Base-by-base conservation (phyloP, 257 asterid species). In the Nicotiana obtusifolia region DNA sequence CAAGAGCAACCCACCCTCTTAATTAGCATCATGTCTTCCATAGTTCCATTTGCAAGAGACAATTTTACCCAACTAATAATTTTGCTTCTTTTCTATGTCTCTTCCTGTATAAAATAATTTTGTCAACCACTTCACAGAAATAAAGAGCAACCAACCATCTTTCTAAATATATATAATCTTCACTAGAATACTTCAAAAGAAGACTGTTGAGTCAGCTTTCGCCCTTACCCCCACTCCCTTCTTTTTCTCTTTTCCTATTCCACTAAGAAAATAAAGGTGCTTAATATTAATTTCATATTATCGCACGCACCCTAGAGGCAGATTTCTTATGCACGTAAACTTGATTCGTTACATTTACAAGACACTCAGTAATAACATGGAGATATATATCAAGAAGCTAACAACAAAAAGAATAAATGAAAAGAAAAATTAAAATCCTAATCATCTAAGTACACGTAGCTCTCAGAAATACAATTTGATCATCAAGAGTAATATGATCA, bases 401-500 rank as follows among this genome's bases (percentile, higher is more conserved):
- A 64, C 35, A 9, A 20, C 19, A 64, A 73, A 3, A 47, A 69
- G 10, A 47, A 73, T 47, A 47, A 47, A 3, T 6, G 7, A 26
- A 22, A 3, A 14, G 13, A 47, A 41, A 13, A 20, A 1, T 2
- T 6, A 20, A 11, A 3, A 9, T 20, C 26, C 44, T 75, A 75
- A 22, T 47, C 6, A 47, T 47, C 79, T 24, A 75, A 24, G 14
- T 7, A 22, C 4, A 22, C 2, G 24, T 75, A 75, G 79, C 24
- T 75, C 62, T 71, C 33, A 41, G 59, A 44, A 75, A 24, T 49
- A 75, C 79, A 75, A 75, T 49, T 47, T 49, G 79, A 75, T 49
- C 44, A 65, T 64, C 59, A 71, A 87, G 75, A 41, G 20, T 73
- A 81, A 87, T 84, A 11, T 60, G 61, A 60, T 91, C 89, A 89